A percentile compares a stretch with the other conserved stretches of the same genome.
These are phyloP conservation scores for Triglochin maritima DNA, from an alignment of 106 monocot genomes.

Conservation along the genomic window DNA sequence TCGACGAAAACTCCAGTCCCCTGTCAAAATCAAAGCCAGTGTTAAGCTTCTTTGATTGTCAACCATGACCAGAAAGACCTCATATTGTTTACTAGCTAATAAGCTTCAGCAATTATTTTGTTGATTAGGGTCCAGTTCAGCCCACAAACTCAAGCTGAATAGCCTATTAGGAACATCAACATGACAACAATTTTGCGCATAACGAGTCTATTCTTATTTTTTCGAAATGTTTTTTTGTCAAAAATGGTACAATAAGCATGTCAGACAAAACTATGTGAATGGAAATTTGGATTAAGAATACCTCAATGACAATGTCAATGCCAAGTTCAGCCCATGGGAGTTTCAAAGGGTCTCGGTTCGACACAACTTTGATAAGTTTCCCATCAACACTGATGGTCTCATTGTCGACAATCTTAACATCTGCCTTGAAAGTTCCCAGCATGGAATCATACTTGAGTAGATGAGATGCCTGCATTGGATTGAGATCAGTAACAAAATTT, in stretches of 20 bases:
- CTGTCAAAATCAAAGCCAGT: constrained; percentile 14
- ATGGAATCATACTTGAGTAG: constrained; percentile 98
- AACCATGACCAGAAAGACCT: neutral
- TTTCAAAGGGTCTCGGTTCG: constrained; percentile 78
- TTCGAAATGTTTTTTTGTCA: too few species aligned
- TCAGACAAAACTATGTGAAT: too few species aligned
- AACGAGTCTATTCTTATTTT: too few species aligned
- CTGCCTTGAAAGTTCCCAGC: constrained; percentile 95
- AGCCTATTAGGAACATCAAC: too few species aligned
- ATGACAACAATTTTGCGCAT: too few species aligned
- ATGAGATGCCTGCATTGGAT: constrained; percentile 60
- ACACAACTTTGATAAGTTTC: constrained; percentile 76
- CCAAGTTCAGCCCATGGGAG: constrained; percentile 96
- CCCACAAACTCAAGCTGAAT: too few species aligned
- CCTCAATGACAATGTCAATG: constrained; percentile 99
- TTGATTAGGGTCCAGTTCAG: too few species aligned
- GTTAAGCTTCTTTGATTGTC: too few species aligned
- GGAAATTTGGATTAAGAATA: constrained; percentile 3
- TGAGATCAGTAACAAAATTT: neutral
- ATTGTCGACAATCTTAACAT: constrained; percentile 86
- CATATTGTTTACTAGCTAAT: too few species aligned
- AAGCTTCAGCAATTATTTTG: too few species aligned
- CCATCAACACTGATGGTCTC: constrained; percentile 90
- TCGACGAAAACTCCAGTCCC: constrained; percentile 99
- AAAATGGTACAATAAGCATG: too few species aligned